Base-by-base conservation (phyloP, 1,139 yeast genomes). In the Taiozyma sp. region DNA sequence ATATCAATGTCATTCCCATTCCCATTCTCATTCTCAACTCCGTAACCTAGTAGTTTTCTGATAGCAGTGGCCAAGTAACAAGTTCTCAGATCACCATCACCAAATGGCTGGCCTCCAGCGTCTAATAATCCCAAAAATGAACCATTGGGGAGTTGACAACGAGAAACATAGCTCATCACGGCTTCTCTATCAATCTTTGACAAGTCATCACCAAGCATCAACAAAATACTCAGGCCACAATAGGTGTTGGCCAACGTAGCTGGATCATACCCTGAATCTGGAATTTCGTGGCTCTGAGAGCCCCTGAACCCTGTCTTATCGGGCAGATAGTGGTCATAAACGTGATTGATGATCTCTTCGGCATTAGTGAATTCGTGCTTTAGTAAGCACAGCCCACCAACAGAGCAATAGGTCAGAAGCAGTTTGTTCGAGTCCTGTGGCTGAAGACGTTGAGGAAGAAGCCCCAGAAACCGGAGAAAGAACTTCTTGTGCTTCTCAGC, bases 51-150 rank as follows among this genome's bases (percentile, higher is more conserved):
- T 49, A 90, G 66, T 54, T 73, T 71, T 28, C 88, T 67, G 8
- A 89, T 81, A 1, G 86, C 76, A 4, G 79, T 70, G 0, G 96
- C 97, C 57, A 91, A 76, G 72, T 88, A 89, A 52, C 89, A 80
- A 56, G 82, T 81, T 51, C 98, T 71, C 50, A 88, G 66, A 66
- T 91, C 98, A 16, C 74, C 72, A 48, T 87, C 92, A 16, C 89
- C 95, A 61, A 70, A 76, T 2, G 78, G 78, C 2, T 61, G 59
- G 38, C 61, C 75, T 47, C 52, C 64, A 0, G 74, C 69, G 49
- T 73, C 76, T 49, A 81, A 72, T 19, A 76, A 70, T 1, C 87
- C 85, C 39, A 72, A 72, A 57, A 82, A 78, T 0, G 78, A 72
- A 0, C 97, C 97, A 44, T 70, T 64, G 2, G 61, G 57, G 0